Conservation (phyloP, 768 basidiomycete genomes). For the Trametes sanguinea region DNA sequence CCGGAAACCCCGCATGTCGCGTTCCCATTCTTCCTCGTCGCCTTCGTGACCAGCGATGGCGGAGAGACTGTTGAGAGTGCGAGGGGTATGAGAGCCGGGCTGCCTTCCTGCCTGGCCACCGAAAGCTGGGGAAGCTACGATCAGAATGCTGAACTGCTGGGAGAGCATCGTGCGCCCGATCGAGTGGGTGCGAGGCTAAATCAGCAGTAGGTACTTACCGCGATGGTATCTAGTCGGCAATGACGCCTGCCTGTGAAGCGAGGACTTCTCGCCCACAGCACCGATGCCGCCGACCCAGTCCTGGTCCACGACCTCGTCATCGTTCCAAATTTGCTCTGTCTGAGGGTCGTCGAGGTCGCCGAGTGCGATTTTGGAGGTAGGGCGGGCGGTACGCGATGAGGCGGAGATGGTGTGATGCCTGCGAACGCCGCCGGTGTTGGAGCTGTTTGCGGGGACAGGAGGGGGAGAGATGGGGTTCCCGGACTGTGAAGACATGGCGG, state of each 20-base stretch:
- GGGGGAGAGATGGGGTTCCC: slow-evolving; percentile 45
- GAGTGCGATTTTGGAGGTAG: slow-evolving; percentile 61
- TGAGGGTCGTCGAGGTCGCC: slow-evolving; percentile 60
- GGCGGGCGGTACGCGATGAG: slow-evolving; percentile 63
- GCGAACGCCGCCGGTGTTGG: slow-evolving; percentile 54
- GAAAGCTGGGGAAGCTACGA: slow-evolving; percentile 43
- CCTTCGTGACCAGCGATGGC: slow-evolving; percentile 86
- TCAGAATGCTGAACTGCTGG: slow-evolving; percentile 8
- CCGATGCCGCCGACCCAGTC: slow-evolving; percentile 84
- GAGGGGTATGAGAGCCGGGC: slow-evolving; percentile 65
- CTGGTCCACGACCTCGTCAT: slow-evolving; percentile 76
- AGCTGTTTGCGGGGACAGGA: slow-evolving; percentile 39
- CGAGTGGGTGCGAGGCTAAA: slow-evolving; percentile 11
- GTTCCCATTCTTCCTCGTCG: slow-evolving; percentile 88
- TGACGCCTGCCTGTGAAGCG: slow-evolving; percentile 78
- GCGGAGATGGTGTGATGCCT: slow-evolving; percentile 85
- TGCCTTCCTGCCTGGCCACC: slow-evolving; percentile 52
- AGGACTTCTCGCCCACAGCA: slow-evolving; percentile 80
- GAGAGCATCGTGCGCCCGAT: slow-evolving; percentile 10
- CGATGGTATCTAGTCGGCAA: slow-evolving; percentile 80
- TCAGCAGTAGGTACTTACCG: slow-evolving; percentile 42
- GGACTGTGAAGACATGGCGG: slow-evolving; percentile 40
- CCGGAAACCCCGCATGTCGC: slow-evolving; percentile 55
- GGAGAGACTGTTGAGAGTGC: slow-evolving; percentile 78
- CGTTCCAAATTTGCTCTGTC: slow-evolving; percentile 60